These are phyloP conservation scores for Solanum megistacrolobum DNA, from an alignment of 257 asterid species.

Conservation along the genomic window DNA sequence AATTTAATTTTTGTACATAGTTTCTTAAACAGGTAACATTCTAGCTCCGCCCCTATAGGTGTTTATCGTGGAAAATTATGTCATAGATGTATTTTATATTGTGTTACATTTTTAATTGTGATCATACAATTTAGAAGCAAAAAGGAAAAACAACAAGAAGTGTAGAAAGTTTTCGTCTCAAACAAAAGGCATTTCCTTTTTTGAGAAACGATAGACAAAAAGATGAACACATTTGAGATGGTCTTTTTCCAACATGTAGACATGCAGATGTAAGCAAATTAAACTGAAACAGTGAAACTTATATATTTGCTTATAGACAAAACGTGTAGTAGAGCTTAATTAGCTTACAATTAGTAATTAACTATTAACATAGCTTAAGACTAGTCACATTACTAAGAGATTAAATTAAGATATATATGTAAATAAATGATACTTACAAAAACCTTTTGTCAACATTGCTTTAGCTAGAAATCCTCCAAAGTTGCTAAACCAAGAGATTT, in stretches of 20 bases:
- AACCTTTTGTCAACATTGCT: background rate
- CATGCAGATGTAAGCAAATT: background rate
- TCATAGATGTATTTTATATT: too few relatives aligned
- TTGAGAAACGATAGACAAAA: too few relatives aligned
- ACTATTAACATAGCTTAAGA: background rate
- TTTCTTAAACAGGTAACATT: too few relatives aligned
- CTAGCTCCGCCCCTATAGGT: too few relatives aligned
- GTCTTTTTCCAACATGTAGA: background rate
- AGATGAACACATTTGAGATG: background rate
- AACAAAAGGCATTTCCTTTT: too few relatives aligned
- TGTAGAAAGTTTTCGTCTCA: too few relatives aligned
- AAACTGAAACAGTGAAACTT: background rate
- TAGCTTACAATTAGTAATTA: background rate
- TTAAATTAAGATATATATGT: background rate
- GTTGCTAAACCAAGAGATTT: background rate
- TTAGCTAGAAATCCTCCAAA: background rate
- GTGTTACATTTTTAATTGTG: too few relatives aligned
- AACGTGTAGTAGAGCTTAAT: background rate
- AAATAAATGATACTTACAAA: background rate
- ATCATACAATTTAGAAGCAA: too few relatives aligned
- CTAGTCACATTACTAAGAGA: background rate
- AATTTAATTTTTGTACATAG: too few relatives aligned
- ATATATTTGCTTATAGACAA: background rate
- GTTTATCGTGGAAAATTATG: too few relatives aligned
- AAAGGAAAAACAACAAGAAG: too few relatives aligned